Evolutionary conservation across 2,329 filamentous ascomycete species (phyloP).

Genomic region (Xylariomycetidae sp.): DNA sequence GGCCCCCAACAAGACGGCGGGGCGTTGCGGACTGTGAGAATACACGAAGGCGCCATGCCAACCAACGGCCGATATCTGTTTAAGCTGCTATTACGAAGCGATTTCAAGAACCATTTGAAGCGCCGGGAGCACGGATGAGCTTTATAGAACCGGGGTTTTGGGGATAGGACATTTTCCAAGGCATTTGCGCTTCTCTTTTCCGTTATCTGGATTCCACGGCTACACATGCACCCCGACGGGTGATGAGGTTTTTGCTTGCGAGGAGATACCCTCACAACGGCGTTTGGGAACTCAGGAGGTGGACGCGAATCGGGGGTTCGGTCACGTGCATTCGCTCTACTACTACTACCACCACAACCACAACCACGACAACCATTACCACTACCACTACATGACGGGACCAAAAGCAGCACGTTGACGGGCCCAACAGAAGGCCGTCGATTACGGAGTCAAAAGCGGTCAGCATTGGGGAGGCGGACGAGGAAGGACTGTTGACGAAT

Average conservation of each 20-base stretch:
- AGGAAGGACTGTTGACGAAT: constrained; percentile 4
- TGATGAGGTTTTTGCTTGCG: constrained; percentile 12
- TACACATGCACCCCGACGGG: constrained; percentile 14
- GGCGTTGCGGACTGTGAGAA: too few species aligned
- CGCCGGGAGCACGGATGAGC: constrained; percentile 21
- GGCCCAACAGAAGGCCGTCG: too few species aligned
- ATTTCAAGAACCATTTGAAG: constrained; percentile 20
- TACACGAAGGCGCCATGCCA: too few species aligned
- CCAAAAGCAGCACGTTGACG: constrained; percentile 4
- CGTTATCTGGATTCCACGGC: constrained; percentile 18
- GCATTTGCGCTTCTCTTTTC: constrained; percentile 22
- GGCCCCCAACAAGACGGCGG: constrained; percentile 16
- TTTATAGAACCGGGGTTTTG: constrained; percentile 22
- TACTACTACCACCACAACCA: too few species aligned
- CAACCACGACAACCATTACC: too few species aligned
- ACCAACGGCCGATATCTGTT: constrained; percentile 12
- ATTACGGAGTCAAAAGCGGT: too few species aligned
- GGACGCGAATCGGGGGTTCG: constrained; percentile 4
- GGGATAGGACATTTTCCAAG: constrained; percentile 17
- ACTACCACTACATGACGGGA: too few species aligned
- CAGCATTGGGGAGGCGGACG: too few species aligned
- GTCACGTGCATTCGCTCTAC: constrained; percentile 18
- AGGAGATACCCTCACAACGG: constrained; percentile 28
- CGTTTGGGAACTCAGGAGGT: constrained; percentile 20
- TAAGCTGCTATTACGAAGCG: constrained; percentile 16